These are phyloP conservation scores for Aspergillaceae sp. DNA, from an alignment of 2,329 filamentous ascomycete genomes.

Conservation along the genomic window DNA sequence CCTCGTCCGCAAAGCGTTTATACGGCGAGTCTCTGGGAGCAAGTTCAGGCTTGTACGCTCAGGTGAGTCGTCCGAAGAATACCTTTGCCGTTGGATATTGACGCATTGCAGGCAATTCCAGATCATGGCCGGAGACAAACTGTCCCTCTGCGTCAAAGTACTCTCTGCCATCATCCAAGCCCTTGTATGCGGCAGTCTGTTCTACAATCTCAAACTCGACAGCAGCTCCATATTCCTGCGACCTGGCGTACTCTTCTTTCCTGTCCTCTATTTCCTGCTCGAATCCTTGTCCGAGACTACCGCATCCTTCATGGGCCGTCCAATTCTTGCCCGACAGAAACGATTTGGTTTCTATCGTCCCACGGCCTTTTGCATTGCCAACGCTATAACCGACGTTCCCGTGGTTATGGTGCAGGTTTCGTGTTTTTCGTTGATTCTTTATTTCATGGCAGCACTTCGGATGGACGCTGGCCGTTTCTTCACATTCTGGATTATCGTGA, in stretches of 20 bases:
- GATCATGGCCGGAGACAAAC: conserved; percentile 45
- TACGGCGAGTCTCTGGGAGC: conserved; percentile 24
- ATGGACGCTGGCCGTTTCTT: conserved; percentile 52
- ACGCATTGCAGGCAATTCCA: conserved; percentile 38
- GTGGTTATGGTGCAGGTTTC: conserved; percentile 48
- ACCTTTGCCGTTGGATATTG: neutral
- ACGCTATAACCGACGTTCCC: conserved; percentile 49
- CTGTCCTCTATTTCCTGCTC: conserved; percentile 53
- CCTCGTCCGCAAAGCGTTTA: conserved; percentile 24
- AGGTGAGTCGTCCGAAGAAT: conserved; percentile 8
- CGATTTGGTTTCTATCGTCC: conserved; percentile 59
- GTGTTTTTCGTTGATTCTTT: conserved; percentile 52
- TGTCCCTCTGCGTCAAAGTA: conserved; percentile 42
- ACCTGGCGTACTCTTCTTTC: conserved; percentile 53
- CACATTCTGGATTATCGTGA: conserved; percentile 48
- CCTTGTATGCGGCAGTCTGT: conserved; percentile 40
- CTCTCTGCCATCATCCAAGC: conserved; percentile 31
- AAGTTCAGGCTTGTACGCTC: conserved; percentile 41
- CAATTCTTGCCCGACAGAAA: conserved; percentile 60
- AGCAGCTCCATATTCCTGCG: conserved; percentile 48
- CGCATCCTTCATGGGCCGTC: conserved; percentile 52
- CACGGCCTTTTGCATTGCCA: conserved; percentile 49
- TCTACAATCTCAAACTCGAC: conserved; percentile 44
- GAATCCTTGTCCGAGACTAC: conserved; percentile 52
- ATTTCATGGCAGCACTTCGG: conserved; percentile 49